Conservation (phyloP, 176 grass and related monocot species). For the sorghum (Sorghum bicolor) region DNA sequence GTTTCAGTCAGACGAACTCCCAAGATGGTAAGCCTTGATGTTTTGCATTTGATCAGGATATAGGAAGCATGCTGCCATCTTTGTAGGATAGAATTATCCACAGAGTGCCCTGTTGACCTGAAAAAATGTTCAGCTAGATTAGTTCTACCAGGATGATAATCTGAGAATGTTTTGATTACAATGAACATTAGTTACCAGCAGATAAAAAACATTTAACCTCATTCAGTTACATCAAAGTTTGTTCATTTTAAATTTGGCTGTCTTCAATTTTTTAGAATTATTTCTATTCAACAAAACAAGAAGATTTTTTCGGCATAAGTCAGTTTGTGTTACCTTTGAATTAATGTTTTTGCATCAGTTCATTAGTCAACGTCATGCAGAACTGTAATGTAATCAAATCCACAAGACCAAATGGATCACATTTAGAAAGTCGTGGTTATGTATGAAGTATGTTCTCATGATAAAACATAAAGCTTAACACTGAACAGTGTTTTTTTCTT, state of each 20-base stretch:
- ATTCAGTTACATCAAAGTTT: background rate
- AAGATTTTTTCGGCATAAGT: background rate
- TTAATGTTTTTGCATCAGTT: background rate
- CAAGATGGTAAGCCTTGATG: constrained; percentile 72
- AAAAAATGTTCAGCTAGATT: constrained; percentile 7
- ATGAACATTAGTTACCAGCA: background rate
- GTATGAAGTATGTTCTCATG: background rate
- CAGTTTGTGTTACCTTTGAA: background rate
- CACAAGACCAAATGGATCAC: background rate
- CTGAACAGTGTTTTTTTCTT: background rate
- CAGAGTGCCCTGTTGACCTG: background rate
- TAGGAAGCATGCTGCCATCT: background rate
- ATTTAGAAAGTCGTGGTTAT: background rate
- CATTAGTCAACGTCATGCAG: background rate
- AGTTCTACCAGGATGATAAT: background rate
- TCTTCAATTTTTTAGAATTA: background rate
- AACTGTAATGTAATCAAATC: constrained; percentile 23
- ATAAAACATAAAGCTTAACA: constrained; percentile 6
- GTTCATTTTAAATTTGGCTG: background rate
- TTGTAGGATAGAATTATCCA: background rate
- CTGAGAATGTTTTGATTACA: background rate
- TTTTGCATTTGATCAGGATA: constrained; percentile 4
- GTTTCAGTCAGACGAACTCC: constrained; percentile 48
- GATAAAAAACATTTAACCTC: background rate
- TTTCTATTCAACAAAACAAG: background rate